A percentile compares a stretch with the other conserved stretches of the same genome.
These are phyloP conservation scores for Penicillium canescens DNA, from an alignment of 495 filamentous ascomycete genomes.

Conservation along the genomic window DNA sequence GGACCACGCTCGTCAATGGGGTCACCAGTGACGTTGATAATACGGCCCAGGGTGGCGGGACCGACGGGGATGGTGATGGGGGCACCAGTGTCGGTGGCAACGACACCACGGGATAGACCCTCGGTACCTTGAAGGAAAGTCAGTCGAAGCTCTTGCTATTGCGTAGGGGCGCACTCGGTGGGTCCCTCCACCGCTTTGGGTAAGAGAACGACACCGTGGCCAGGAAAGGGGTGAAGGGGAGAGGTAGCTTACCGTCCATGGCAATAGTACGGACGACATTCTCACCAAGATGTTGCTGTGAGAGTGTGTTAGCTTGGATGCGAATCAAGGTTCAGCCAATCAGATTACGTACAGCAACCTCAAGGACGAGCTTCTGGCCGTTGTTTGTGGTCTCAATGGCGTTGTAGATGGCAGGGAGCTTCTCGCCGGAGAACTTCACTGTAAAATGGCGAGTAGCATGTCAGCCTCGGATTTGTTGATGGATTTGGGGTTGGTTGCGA, in stretches of 20 bases:
- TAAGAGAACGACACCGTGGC: conserved; percentile 27
- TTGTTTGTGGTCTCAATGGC: conserved; percentile 88
- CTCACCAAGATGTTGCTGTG: conserved; percentile 98
- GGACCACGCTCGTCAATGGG: conserved; percentile 99
- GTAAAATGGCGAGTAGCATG: conserved; percentile 28
- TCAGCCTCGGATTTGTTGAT: conserved; percentile 41
- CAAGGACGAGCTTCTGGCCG: conserved; percentile 92
- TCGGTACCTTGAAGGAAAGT: conserved; percentile 77
- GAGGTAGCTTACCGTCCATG: conserved; percentile 86
- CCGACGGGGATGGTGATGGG: conserved; percentile 99
- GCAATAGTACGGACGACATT: conserved; percentile 99
- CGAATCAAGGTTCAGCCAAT: conserved; percentile 24
- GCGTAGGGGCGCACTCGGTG: conserved; percentile 8
- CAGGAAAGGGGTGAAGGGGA: conserved; percentile 12
- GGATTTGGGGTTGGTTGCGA: conserved; percentile 36
- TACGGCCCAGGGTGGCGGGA: conserved; percentile 91
- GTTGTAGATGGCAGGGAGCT: conserved; percentile 96
- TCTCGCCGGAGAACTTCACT: conserved; percentile 94
- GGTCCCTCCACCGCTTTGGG: conserved; percentile 20
- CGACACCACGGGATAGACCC: conserved; percentile 90
- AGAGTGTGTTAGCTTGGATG: conserved; percentile 23
- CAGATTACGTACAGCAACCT: conserved; percentile 81
- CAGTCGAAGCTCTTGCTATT: conserved; percentile 19
- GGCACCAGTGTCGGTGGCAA: conserved; percentile 82
- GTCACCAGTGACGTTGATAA: conserved; percentile 99